Conservation (phyloP, 2,329 filamentous ascomycete species). For the Aspergillus aculeatus region DNA sequence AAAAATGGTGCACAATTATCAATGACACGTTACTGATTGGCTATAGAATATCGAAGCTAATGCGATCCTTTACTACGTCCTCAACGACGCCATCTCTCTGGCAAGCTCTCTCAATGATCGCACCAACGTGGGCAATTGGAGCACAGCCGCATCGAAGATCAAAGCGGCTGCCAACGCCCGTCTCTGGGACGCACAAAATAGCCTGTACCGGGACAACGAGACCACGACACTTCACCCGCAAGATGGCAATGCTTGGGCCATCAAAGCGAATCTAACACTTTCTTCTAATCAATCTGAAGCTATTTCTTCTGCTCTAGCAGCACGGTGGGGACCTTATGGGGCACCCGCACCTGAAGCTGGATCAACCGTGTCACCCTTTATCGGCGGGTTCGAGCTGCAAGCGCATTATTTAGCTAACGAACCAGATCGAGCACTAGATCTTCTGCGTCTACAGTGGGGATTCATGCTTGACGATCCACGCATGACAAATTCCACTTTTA, state of each 20-base stretch:
- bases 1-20: neutral
- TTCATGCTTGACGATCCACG: constrained; percentile 57
- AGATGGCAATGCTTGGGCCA: constrained; percentile 41
- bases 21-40: neutral
- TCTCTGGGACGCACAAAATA: constrained; percentile 26
- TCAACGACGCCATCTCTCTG: constrained; percentile 24
- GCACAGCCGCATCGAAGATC: constrained; percentile 17
- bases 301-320: constrained; percentile 39
- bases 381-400: constrained; percentile 45
- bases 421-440: constrained; percentile 41
- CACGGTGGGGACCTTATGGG: constrained; percentile 48
- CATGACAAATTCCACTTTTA: constrained; percentile 55
- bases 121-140: constrained; percentile 19
- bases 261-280: constrained; percentile 34
- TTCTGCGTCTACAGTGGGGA: constrained; percentile 51
- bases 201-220: constrained; percentile 32
- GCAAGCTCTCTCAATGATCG: constrained; percentile 23
- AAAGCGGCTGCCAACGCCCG: constrained; percentile 27
- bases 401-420: constrained; percentile 43
- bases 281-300: constrained; percentile 22
- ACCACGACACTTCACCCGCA: constrained; percentile 31
- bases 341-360: constrained; percentile 46
- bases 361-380: constrained; percentile 44
- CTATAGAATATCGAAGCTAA: constrained; percentile 39
- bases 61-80: constrained; percentile 43